Base-by-base conservation (phyloP, 768 basidiomycete species). In the Russula sp. region DNA sequence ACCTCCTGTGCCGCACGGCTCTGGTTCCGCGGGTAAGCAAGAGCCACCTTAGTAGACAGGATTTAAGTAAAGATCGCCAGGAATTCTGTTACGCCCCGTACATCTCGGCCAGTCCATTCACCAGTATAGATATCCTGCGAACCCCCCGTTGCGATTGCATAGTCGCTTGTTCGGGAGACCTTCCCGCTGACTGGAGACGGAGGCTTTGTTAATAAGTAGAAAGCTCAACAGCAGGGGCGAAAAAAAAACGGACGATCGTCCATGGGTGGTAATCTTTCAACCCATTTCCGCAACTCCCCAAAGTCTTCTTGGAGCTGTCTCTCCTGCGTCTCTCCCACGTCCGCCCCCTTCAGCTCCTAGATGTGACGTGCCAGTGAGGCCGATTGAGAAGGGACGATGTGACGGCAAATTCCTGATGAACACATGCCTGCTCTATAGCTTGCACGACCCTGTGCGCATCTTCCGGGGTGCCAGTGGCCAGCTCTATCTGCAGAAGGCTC, bases 71-170 rank as follows among this genome's bases (percentile, higher is more conserved):
- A 43, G 4, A 8, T 14, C 16, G n/a, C 25, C 20, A 36, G 5
- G 6, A 50, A 3, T 6, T 36, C 16, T 18, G 46, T 47, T 47
- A 22, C 22, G 14, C 3, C 2, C 13, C 51, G 16, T n/a, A 63
- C 62, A 57, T 54, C 56, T 38, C 38, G 35, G 22, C 64, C 61
- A 32, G 61, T 57, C 55, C 41, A 59, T 58, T 53, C 56, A 25
- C 64, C 64, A 20, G 62, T 65, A n/a, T 64, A 59, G 46, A 65
- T 63, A 42, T 65, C 64, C 41, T 58, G 60, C 22, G 56, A 65
- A 38, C 61, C 61, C 16, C 62, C 64, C 22, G 38, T 46, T 9
- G 47, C 61, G n/a, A 65, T 29, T 14, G 63, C 22, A 43, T 36
- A 46, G 5, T 65, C 46, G 16, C 63, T 64, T 16, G 64, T 64